A percentile compares a stretch with the other conserved stretches of the same genome.
Conservation (phyloP, 495 filamentous ascomycete species). For the Thermochaetoides thermophila region DNA sequence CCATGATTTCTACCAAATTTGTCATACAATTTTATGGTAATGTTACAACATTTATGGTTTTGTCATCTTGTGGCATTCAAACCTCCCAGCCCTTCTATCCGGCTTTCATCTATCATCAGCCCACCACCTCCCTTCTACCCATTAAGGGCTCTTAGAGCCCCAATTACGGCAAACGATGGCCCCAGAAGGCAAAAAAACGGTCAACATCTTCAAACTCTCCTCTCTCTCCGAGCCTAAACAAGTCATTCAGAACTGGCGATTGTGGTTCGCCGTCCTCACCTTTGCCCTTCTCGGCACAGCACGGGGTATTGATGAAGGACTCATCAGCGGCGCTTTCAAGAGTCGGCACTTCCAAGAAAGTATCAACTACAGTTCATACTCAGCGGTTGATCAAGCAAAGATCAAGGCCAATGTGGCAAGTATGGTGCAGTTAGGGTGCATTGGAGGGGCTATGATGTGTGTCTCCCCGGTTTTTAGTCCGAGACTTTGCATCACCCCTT, state of each 20-base stretch:
- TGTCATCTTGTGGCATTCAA: no score
- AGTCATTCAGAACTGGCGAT: conserved; percentile 43
- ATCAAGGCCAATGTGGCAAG: conserved; percentile 56
- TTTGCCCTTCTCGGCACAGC: conserved; percentile 59
- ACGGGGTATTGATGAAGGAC: conserved; percentile 56
- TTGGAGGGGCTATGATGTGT: conserved; percentile 48
- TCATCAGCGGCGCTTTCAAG: conserved; percentile 53
- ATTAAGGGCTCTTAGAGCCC: no score
- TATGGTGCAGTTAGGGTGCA: conserved; percentile 59
- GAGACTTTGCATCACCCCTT: conserved; percentile 10
- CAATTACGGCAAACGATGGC: no score
- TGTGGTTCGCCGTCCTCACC: conserved; percentile 51
- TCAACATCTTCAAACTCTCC: conserved; percentile 50
- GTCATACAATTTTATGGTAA: no score
- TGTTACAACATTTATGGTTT: no score
- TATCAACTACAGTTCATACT: conserved; percentile 41
- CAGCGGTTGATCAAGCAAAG: conserved; percentile 38
- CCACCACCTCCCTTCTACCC: no score
- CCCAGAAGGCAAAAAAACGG: conserved; percentile 46
- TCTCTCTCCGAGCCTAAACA: conserved; percentile 39
- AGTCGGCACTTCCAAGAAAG: conserved; percentile 44
- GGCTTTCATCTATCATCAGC: no score
- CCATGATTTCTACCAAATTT: no score
- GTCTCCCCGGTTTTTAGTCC: no score
- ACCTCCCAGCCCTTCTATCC: no score